Conservation (phyloP, 257 asterid species). For the Petunia axillaris region DNA sequence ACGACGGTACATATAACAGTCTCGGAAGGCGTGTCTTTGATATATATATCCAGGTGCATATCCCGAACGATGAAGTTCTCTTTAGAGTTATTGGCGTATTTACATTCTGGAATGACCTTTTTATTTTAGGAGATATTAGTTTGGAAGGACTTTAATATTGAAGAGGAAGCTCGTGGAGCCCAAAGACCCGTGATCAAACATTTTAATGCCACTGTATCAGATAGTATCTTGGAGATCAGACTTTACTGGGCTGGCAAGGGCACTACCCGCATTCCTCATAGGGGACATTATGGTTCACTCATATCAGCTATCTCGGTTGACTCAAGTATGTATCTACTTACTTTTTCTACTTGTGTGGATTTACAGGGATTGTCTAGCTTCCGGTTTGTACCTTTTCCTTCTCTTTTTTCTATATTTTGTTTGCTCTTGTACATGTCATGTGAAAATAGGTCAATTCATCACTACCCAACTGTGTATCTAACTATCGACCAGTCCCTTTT, state of each 20-base stretch:
- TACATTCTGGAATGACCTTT: slow-evolving; percentile 42
- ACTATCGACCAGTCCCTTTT: not conserved
- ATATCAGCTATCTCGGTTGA: slow-evolving; percentile 84
- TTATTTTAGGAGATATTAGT: slow-evolving; percentile 59
- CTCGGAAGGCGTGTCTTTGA: slow-evolving; percentile 45
- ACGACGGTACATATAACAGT: slow-evolving; percentile 31
- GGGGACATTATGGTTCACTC: slow-evolving; percentile 89
- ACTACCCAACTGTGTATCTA: not conserved
- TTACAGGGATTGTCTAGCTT: not conserved
- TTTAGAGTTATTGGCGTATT: slow-evolving; percentile 19
- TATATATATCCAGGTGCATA: slow-evolving; percentile 44
- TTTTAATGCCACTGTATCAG: slow-evolving; percentile 58
- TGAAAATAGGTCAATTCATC: slow-evolving; percentile 12
- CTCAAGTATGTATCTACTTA: slow-evolving; percentile 45
- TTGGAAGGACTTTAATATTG: slow-evolving; percentile 76
- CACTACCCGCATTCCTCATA: slow-evolving; percentile 59
- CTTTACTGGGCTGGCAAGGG: slow-evolving; percentile 95
- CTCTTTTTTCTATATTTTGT: slow-evolving; percentile 9
- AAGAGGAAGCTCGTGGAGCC: slow-evolving; percentile 75
- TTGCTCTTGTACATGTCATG: not conserved
- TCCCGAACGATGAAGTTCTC: not conserved
- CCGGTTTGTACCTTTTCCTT: not conserved
- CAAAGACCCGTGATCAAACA: slow-evolving; percentile 44
- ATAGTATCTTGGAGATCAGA: slow-evolving; percentile 64
- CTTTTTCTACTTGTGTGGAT: not conserved